Evolutionary conservation across 1,284 basidiomycete genomes (phyloP).

Genomic region (Ustilago loliicola): DNA sequence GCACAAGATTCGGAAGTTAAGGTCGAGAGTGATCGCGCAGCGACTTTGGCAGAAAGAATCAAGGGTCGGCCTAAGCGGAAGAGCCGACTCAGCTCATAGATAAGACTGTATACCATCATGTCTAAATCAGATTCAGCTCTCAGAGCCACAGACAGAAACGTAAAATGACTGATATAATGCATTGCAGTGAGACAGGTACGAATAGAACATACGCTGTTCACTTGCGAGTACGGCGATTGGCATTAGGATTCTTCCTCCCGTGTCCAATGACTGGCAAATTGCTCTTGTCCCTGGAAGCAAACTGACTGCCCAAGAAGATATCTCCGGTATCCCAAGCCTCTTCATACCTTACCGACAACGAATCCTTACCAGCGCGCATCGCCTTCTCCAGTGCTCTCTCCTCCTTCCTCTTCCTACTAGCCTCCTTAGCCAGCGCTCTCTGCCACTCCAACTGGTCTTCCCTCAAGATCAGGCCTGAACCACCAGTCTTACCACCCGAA

Average conservation of each 20-base stretch:
- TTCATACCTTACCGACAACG: conserved; percentile 63
- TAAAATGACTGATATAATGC: too few species aligned
- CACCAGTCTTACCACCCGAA: conserved; percentile 56
- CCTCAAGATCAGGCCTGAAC: conserved; percentile 60
- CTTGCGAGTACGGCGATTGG: conserved; percentile 49
- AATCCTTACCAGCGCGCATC: conserved; percentile 60
- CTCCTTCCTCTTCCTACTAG: conserved; percentile 61
- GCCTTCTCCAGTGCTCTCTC: conserved; percentile 54
- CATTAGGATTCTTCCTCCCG: conserved; percentile 69
- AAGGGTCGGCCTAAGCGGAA: conserved; percentile 46
- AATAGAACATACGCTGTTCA: conserved; percentile 11
- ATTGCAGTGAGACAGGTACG: not conserved
- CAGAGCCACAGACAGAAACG: not conserved
- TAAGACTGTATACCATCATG: not conserved
- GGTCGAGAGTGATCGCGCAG: not conserved
- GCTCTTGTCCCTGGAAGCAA: conserved; percentile 32
- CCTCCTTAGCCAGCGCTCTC: conserved; percentile 58
- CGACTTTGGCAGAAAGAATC: conserved; percentile 34
- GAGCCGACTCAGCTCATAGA: conserved; percentile 19
- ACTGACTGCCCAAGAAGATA: conserved; percentile 56
- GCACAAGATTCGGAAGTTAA: not conserved
- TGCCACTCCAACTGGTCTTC: conserved; percentile 70
- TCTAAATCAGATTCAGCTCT: not conserved
- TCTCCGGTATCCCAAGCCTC: conserved; percentile 67
- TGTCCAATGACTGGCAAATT: conserved; percentile 65